Evolutionary conservation across 2,329 filamentous ascomycete genomes (phyloP), one percentile per base, ranked within the genome.

Genomic region (Rutstroemia sp.): DNA sequence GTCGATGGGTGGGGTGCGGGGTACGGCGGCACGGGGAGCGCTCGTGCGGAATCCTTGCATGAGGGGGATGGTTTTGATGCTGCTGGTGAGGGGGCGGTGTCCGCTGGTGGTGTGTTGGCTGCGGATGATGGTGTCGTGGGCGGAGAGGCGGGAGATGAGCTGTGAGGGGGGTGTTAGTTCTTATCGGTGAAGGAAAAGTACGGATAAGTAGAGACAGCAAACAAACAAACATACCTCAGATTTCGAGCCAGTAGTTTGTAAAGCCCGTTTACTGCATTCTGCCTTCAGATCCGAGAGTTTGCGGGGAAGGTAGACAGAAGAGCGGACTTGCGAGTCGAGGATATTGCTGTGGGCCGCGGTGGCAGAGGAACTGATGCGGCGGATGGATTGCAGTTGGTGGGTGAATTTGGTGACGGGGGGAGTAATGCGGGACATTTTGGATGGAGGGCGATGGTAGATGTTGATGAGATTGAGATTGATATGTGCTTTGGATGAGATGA

Each of bases 31-130:
- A 10, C 69, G 63, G 16, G 77, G 68, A 3, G 74, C 70, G 17
- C 77, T 75, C 21, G 76, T 75, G 64, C 74, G 73, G 73, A 85
- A 84, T 66, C 78, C 80, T 72, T 86, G 82, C 82, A 86, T 85
- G 56, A 85, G 71, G 42, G 81, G 82, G 65, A 78, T 72, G 57
- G 72, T 71, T 61, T 75, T 75, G 66, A 55, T 50, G 17, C 72
- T 70, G 68, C 72, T 62, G 64, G 75, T 60, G 64, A 71, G 51
- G 64, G 63, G 57, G 62, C 58, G 69, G 57, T 58, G 66, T 63
- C 50, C 65, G 59, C 60, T 68, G 68, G 58, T 58, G 37, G 59
- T 68, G 60, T 72, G 65, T 58, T 63, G 60, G 16, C 58, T 54
- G 49, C 53, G 50, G 52, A 50, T 41, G 27, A 61, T 61, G n/a